Evolutionary conservation across 805 yeast genomes (phyloP).

Genomic region (Candida piceae): DNA sequence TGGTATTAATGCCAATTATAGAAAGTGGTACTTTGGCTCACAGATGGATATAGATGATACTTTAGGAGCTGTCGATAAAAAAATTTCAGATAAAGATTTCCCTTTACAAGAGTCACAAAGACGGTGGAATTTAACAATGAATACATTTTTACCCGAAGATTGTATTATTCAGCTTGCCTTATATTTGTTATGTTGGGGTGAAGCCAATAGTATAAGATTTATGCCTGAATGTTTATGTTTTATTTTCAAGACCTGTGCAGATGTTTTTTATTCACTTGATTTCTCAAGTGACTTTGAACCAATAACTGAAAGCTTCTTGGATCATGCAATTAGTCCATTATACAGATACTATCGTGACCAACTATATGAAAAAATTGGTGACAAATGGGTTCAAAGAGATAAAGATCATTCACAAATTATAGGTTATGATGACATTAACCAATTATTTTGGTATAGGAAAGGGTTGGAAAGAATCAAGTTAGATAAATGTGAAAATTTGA

Average conservation of each 20-base stretch:
- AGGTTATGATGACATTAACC: constrained; percentile 90
- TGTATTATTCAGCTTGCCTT: constrained; percentile 60
- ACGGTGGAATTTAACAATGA: constrained; percentile 51
- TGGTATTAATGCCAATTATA: constrained; percentile 61
- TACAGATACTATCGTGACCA: constrained; percentile 57
- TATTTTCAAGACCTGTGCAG: constrained; percentile 75
- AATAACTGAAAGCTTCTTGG: constrained; percentile 42
- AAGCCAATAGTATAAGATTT: constrained; percentile 78
- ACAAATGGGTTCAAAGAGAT: constrained; percentile 41
- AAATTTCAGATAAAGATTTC: constrained; percentile 16
- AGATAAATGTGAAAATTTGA: constrained; percentile 38
- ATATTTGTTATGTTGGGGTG: constrained; percentile 83
- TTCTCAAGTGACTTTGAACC: constrained; percentile 29
- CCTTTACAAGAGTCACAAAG: constrained; percentile 40
- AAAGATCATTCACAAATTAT: constrained; percentile 64
- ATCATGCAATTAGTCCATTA: constrained; percentile 70
- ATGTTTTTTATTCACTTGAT: constrained; percentile 50
- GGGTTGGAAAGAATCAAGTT: constrained; percentile 58
- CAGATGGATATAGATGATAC: constrained; percentile 58
- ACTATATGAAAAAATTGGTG: constrained; percentile 41
- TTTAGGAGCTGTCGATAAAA: constrained; percentile 31
- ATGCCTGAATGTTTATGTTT: constrained; percentile 89
- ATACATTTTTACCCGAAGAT: constrained; percentile 44
- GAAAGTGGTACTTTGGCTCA: constrained; percentile 75
- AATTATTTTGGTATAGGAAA: constrained; percentile 75